Evolutionary conservation across 2,329 filamentous ascomycete species (phyloP).

Genomic region (Scedosporium dehoogii): DNA sequence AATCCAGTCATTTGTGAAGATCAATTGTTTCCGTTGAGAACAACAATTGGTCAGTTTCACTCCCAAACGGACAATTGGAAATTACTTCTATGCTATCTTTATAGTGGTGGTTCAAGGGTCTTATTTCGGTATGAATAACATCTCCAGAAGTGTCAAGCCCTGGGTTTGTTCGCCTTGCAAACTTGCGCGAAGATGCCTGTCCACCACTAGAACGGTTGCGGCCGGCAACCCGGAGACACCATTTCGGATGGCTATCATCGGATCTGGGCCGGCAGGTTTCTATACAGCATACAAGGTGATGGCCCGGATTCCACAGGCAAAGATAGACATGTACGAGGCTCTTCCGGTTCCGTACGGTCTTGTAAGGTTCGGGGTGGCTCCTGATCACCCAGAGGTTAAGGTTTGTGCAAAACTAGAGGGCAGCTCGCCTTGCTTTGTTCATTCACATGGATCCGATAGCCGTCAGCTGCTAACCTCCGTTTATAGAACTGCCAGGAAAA

Average conservation of each 20-base stretch:
- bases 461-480: not conserved
- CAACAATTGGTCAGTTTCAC: no score
- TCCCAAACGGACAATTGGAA: no score
- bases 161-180: not conserved
- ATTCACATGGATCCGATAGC: no score
- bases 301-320: slow-evolving; percentile 58
- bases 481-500: slow-evolving; percentile 85
- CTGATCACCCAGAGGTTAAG: slow-evolving; percentile 97
- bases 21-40: no score
- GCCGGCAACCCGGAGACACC: slow-evolving; percentile 30
- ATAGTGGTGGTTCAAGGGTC: not conserved
- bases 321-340: slow-evolving; percentile 93
- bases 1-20: no score
- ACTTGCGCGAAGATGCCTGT: not conserved
- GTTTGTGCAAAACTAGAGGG: slow-evolving; percentile 32
- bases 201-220: not conserved
- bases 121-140: not conserved
- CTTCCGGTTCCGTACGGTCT: slow-evolving; percentile 88
- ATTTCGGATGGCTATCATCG: slow-evolving; percentile 77
- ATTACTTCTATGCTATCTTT: not conserved
- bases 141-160: not conserved
- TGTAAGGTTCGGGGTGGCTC: slow-evolving; percentile 91
- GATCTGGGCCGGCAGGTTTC: slow-evolving; percentile 91
- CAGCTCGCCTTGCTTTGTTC: not conserved
- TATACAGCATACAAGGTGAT: slow-evolving; percentile 85